These are phyloP conservation scores for Backusella macrospora DNA, from an alignment of 192 early-diverging fungal genomes.

Conservation along the genomic window DNA sequence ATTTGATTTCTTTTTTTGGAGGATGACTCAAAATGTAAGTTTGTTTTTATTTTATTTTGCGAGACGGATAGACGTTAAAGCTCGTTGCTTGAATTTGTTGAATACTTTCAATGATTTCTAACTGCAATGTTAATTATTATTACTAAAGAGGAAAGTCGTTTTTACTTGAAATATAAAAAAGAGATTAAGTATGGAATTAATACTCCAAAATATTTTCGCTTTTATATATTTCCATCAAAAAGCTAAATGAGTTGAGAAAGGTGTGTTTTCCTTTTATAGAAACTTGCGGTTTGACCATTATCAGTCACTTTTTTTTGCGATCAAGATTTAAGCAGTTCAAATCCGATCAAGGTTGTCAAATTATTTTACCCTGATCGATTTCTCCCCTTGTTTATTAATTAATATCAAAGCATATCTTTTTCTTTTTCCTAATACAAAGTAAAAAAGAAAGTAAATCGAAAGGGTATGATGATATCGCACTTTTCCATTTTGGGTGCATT, in stretches of 20 bases:
- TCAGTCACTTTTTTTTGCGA: background rate
- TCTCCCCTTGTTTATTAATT: background rate
- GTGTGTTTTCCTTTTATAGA: background rate
- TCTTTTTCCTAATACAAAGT: background rate
- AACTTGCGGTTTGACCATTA: background rate
- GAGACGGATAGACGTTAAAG: background rate
- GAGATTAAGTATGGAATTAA: background rate
- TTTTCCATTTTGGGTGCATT: conserved; percentile 1
- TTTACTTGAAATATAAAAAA: background rate
- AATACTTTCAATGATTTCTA: no score
- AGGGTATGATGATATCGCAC: background rate
- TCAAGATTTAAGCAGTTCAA: background rate
- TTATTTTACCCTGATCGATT: background rate
- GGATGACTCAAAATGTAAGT: background rate
- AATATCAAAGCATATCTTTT: background rate
- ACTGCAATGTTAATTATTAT: no score
- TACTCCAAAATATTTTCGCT: background rate
- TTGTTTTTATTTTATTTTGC: background rate
- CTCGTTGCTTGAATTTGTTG: no score
- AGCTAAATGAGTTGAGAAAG: background rate
- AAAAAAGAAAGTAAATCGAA: background rate
- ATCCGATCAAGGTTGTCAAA: background rate
- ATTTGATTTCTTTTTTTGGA: background rate
- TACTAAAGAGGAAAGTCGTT: no score
- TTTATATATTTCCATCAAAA: background rate